Evolutionary conservation across 352 stramenopile species (phyloP), one percentile per base, ranked within the genome.

Genomic region (Phytophthora sp.): DNA sequence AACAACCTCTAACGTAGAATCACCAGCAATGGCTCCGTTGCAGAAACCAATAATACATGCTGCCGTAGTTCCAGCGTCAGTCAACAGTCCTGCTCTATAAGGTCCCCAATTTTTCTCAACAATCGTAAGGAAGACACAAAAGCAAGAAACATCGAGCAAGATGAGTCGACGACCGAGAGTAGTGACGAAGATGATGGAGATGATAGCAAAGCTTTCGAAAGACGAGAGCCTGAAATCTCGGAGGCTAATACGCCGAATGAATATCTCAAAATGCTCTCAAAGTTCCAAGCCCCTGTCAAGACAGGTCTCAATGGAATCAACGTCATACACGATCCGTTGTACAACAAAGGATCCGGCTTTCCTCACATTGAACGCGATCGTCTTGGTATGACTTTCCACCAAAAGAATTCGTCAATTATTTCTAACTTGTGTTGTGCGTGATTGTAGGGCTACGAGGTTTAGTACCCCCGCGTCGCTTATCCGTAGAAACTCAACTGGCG

Each of bases 331-430:
- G 87, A 96, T 50, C 88, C 88, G 18, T 69, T 96, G 13, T 96
- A 93, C 64, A 95, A 95, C 76, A 96, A 96, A 63, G 88, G 88
- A 59, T 94, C 86, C 35, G 83, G 82, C 13, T 96, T 92, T 64
- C 86, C 89, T 21, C 67, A 84, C 53, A 78, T 87, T 5, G 82
- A 96, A 58, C 86, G 88, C 38, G 85, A 96, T 49, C 82, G 85
- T 27, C 69, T 97, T 21, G 85, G 88, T 94, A 37, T 11, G 18
- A 50, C 42, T 49, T 48, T 28, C 26, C 31, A 21, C 10, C 34
- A 38, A 4, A 12, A 1, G 31, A 4, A n/a, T 38, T 39, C 21
- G 37, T 54, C 21, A 20, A 37, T 15, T 7, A 11, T 34, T 12
- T 54, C 32, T 69, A 44, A 61, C 24, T 12, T 42, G 12, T 57